Conservation (phyloP, 495 filamentous ascomycete genomes). For the Penicillium longicatenatum region DNA sequence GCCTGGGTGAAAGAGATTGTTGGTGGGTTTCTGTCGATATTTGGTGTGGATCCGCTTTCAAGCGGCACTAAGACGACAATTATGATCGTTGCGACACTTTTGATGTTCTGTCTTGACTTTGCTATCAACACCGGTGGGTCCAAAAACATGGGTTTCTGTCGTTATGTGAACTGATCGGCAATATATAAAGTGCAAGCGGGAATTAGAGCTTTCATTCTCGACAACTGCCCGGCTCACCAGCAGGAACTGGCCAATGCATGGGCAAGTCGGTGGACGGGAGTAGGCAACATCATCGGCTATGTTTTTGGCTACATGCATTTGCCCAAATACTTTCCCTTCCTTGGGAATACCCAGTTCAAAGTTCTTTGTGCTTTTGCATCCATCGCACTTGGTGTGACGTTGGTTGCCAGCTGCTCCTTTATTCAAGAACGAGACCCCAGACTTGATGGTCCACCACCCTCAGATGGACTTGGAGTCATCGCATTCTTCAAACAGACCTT, state of each 20-base stretch:
- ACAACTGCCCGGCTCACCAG: slow-evolving; percentile 85
- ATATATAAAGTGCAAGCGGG: slow-evolving; percentile 74
- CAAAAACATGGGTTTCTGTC: not conserved
- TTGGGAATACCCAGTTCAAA: slow-evolving; percentile 87
- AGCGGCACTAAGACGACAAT: slow-evolving; percentile 57
- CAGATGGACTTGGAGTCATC: slow-evolving; percentile 63
- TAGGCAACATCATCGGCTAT: slow-evolving; percentile 87
- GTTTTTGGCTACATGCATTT: slow-evolving; percentile 79
- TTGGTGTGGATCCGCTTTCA: slow-evolving; percentile 67
- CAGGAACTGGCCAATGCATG: slow-evolving; percentile 88
- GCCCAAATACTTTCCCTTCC: slow-evolving; percentile 66
- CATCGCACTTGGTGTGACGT: slow-evolving; percentile 64
- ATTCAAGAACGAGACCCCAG: slow-evolving; percentile 80
- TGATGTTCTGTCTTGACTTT: slow-evolving; percentile 86
- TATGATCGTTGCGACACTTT: slow-evolving; percentile 74
- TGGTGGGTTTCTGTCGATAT: slow-evolving; percentile 65
- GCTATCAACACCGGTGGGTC: slow-evolving; percentile 83
- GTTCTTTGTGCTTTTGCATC: slow-evolving; percentile 81
- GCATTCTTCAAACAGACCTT: slow-evolving; percentile 79
- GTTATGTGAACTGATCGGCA: not conserved
- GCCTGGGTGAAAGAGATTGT: slow-evolving; percentile 84
- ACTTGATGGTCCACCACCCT: slow-evolving; percentile 60
- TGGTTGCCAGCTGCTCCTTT: slow-evolving; percentile 62
- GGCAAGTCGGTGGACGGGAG: slow-evolving; percentile 76
- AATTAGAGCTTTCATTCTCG: slow-evolving; percentile 87